phyloP scores from a whole-genome alignment of 768 basidiomycete species.

The Dentipellis sp. region DNA sequence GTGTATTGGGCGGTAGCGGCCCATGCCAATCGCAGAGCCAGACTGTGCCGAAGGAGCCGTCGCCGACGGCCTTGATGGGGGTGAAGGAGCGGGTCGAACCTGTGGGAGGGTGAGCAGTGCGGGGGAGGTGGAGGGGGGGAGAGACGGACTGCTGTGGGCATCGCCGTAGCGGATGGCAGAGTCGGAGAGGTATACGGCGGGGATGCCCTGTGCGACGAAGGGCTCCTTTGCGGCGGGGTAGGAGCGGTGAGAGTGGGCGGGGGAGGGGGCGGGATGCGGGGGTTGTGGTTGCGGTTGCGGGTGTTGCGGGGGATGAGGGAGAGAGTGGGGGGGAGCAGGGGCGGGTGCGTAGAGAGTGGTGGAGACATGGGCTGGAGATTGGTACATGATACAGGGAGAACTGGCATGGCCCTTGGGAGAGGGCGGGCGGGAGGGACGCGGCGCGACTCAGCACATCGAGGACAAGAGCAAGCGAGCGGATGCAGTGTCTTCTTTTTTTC shows the following conservation, averaged over 20 bases:
- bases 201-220: constrained; percentile 62
- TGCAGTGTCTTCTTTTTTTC: neutral
- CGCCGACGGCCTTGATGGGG: constrained; percentile 92
- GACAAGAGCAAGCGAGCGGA: constrained; percentile 23
- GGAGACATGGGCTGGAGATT: constrained; percentile 2
- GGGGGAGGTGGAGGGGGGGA: neutral
- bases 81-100: constrained; percentile 86
- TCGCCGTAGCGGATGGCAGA: constrained; percentile 66
- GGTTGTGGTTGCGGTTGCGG: no score
- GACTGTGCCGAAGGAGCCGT: constrained; percentile 97
- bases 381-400: constrained; percentile 44
- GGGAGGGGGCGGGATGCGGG: constrained; percentile 37
- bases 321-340: constrained; percentile 16
- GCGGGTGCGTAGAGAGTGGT: no score
- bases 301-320: no score
- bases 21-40: constrained; percentile 99
- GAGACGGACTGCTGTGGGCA: constrained; percentile 11
- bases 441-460: constrained; percentile 18
- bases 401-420: constrained; percentile 35
- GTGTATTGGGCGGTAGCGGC: constrained; percentile 83
- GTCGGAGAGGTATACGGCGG: constrained; percentile 65
- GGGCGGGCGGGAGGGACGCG: constrained; percentile 33
- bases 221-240: constrained; percentile 37
- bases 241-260: constrained; percentile 17
- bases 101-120: constrained; percentile 21